A percentile compares a stretch with the other conserved stretches of the same genome.
Conservation (phyloP, 2,329 filamentous ascomycete species). For the Meredithiella fracta region DNA sequence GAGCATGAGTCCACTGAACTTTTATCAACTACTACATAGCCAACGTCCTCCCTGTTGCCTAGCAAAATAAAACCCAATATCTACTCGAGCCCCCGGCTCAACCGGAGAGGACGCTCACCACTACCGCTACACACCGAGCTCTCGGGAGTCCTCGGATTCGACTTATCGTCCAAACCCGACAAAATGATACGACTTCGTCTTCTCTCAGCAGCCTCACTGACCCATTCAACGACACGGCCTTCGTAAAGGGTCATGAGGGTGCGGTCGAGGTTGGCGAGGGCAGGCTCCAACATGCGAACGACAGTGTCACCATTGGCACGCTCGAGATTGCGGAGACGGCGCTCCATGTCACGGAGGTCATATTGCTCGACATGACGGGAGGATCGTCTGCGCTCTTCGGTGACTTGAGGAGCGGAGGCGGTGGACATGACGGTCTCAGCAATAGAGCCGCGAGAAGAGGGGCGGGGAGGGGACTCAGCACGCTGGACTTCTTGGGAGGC, state of each 20-base stretch:
- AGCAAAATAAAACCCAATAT: background rate
- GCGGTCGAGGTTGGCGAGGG: constrained; percentile 29
- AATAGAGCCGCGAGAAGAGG: background rate
- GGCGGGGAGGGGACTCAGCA: background rate
- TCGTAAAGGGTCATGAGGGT: constrained; percentile 19
- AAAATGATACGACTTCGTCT: constrained; percentile 8
- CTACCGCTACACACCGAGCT: constrained; percentile 6
- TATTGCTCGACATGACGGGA: constrained; percentile 15
- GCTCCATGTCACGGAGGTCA: constrained; percentile 31
- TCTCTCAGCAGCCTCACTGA: constrained; percentile 11
- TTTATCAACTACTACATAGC: background rate
- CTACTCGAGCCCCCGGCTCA: constrained; percentile 11
- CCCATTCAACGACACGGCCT: constrained; percentile 13
- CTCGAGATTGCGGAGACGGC: constrained; percentile 30
- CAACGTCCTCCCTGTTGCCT: background rate
- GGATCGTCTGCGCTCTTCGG: background rate
- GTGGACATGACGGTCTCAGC: background rate
- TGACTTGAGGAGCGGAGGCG: background rate
- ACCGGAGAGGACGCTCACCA: constrained; percentile 7
- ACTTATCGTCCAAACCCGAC: constrained; percentile 7
- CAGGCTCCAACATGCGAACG: constrained; percentile 28
- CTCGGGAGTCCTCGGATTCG: constrained; percentile 8
- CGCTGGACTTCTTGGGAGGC: background rate
- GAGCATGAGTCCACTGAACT: too few species aligned
- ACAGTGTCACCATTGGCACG: constrained; percentile 28